Conservation (phyloP, 1,284 basidiomycete genomes). For the Naganishia liquefaciens region DNA sequence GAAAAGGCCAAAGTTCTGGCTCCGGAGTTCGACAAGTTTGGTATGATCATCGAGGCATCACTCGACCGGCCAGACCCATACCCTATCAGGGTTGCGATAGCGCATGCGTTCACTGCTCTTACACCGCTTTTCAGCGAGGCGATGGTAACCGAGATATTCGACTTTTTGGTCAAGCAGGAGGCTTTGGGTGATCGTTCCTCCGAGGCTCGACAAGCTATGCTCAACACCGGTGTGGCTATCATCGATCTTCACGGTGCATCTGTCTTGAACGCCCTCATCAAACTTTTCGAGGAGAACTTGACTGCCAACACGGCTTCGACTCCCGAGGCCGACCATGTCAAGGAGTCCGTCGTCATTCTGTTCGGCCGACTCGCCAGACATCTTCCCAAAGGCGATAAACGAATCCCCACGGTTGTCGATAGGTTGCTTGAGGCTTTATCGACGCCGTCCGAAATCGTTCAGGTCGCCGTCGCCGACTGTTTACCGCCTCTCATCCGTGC, state of each 20-base stretch:
- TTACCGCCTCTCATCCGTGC: conserved; percentile 83
- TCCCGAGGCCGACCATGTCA: conserved; percentile 80
- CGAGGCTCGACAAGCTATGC: conserved; percentile 82
- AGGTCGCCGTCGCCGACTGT: conserved; percentile 93
- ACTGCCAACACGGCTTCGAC: conserved; percentile 64
- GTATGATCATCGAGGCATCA: conserved; percentile 89
- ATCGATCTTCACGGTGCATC: conserved; percentile 81
- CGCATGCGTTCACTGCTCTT: conserved; percentile 68
- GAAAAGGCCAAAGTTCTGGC: conserved; percentile 85
- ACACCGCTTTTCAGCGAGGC: conserved; percentile 67
- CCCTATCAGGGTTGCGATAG: conserved; percentile 77
- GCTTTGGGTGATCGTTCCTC: conserved; percentile 83
- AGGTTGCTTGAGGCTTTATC: conserved; percentile 87
- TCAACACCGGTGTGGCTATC: conserved; percentile 76
- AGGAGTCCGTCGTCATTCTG: conserved; percentile 92
- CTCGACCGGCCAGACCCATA: conserved; percentile 92
- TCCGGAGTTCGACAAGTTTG: conserved; percentile 88
- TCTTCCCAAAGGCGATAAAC: conserved; percentile 71
- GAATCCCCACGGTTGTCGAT: conserved; percentile 81
- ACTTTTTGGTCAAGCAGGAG: conserved; percentile 79
- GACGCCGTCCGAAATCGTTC: conserved; percentile 94
- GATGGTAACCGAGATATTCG: conserved; percentile 77
- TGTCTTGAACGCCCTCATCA: conserved; percentile 73
- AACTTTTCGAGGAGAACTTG: conserved; percentile 81
- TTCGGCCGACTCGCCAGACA: conserved; percentile 92